Base-by-base conservation (phyloP, 331 rosid genomes). In the Ulmus americana region DNA sequence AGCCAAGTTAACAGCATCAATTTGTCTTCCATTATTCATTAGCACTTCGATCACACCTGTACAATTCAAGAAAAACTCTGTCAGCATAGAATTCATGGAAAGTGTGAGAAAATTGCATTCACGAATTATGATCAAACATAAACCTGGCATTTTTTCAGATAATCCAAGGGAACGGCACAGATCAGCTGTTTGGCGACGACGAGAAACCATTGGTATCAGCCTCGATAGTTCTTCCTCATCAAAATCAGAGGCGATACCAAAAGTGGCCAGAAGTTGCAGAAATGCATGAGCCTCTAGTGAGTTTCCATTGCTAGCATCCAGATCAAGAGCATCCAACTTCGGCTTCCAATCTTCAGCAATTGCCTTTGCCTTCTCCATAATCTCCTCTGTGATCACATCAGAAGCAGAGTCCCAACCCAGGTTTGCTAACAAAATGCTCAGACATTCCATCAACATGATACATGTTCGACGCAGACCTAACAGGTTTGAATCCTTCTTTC, bases 261-360 rank as follows among this genome's bases (percentile, higher is more conserved):
- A 94, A 78, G 90, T 88, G 42, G 86, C 95, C 46, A 94, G 77
- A 69, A 94, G 97, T 81, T 94, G 99, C 87, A 94, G 82, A 82
- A 94, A 94, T 15, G 97, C 99, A 76, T 94, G 99, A 81, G 99
- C 99, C 83, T 94, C 96, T 64, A 94, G 63, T 67, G 97, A 90
- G 83, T 90, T 94, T 72, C 97, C 99, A 65, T 90, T 85, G 86
- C 91, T 82, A 55, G 88, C 99, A 81, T 94, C 99, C 71, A 90
- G 74, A 77, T 94, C 97, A 69, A 94, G 96, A 53, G 86, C 74
- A 56, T 85, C 97, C 76, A 94, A 80, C 81, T 72, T 94, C 35
- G 99, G 99, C 46, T 90, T 94, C 99, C 99, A 94, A 68, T 85
- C 90, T 76, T 85, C 96, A 65, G 90, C 95, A 65, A 87, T 81